These are phyloP conservation scores for Kodamaea kakaduensis DNA, from an alignment of 805 yeast genomes.

Conservation along the genomic window DNA sequence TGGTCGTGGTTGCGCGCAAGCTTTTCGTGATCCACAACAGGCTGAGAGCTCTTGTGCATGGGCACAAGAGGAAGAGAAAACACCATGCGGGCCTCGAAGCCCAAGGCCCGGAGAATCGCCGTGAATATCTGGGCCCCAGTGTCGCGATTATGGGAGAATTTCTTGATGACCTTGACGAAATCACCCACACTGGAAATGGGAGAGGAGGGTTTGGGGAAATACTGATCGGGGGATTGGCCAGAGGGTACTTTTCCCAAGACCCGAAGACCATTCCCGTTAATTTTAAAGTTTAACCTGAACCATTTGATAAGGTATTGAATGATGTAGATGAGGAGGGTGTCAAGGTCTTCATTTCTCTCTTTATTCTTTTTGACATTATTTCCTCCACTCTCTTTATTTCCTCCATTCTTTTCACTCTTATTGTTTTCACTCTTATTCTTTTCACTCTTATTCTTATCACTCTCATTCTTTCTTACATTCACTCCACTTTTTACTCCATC, in stretches of 20 bases:
- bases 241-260: conserved; percentile 26
- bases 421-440: no score
- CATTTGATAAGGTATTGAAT: conserved; percentile 31
- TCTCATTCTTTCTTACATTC: no score
- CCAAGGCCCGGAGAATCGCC: conserved; percentile 24
- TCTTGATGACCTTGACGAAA: conserved; percentile 15
- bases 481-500: no score
- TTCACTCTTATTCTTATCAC: neutral
- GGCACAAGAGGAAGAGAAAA: conserved; percentile 29
- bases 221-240: conserved; percentile 10
- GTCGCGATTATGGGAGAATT: conserved; percentile 30
- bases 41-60: conserved; percentile 17
- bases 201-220: conserved; percentile 20
- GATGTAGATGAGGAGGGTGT: conserved; percentile 24
- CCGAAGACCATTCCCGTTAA: conserved; percentile 27
- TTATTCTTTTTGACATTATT: no score
- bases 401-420: no score
- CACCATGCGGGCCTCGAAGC: conserved; percentile 28
- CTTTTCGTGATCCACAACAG: conserved; percentile 19
- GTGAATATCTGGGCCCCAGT: conserved; percentile 32
- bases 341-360: conserved; percentile 7
- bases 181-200: conserved; percentile 10
- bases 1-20: conserved; percentile 23
- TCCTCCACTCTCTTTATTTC: no score
- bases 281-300: conserved; percentile 29